Conservation (phyloP, 495 filamentous ascomycete species). For the Glutinoglossum americanum region DNA sequence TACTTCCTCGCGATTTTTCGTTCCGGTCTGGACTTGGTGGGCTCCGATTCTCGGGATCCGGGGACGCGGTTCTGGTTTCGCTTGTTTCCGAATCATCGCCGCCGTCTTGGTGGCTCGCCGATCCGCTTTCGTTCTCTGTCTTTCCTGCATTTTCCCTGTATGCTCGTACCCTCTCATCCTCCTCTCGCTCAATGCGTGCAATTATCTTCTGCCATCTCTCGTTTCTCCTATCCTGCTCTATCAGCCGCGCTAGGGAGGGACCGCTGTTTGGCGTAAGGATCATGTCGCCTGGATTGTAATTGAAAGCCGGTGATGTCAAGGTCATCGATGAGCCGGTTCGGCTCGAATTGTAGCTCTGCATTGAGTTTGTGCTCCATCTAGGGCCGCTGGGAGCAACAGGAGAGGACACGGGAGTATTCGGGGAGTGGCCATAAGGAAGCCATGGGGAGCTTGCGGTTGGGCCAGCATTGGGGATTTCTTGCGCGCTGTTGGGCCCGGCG, state of each 20-base stretch:
- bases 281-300: background rate
- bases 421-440: background rate
- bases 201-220: background rate
- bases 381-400: background rate
- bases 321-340: background rate
- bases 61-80: background rate
- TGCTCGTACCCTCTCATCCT: background rate
- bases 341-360: background rate
- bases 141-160: background rate
- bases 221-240: background rate
- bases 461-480: background rate
- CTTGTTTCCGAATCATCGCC: background rate
- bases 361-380: background rate
- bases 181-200: background rate
- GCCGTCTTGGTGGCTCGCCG: background rate
- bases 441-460: background rate
- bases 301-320: background rate
- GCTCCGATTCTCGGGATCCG: background rate
- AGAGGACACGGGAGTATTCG: background rate
- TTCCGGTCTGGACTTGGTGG: background rate
- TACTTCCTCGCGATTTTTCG: background rate
- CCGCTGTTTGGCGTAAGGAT: background rate
- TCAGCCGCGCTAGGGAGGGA: background rate
- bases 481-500: background rate
- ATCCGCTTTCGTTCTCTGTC: background rate